Base-by-base conservation (phyloP, 2,329 filamentous ascomycete species). In the Colletotrichum musicola region DNA sequence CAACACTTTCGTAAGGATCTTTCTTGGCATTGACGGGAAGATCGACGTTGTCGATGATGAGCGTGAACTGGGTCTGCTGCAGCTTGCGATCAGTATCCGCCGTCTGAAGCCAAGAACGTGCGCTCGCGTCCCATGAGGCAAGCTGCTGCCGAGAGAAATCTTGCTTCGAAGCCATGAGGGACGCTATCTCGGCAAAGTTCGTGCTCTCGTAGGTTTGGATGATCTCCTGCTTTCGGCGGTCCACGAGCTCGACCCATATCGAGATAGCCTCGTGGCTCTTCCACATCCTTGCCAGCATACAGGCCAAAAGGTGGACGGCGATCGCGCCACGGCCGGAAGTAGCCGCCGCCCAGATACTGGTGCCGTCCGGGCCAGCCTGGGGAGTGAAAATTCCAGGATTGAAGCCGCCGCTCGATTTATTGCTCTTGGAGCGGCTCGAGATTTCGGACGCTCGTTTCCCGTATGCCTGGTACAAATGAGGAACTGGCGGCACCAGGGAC, bases 301-400 rank as follows among this genome's bases (percentile, higher is more conserved):
- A 78, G 2, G 76, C 76, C 6, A 78, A 67, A 1, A 81, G 71
- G 60, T 81, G 74, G 0, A 77, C 65, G 1, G 70, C 68, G 0
- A 81, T 69, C 3, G 77, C 75, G 1, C 60, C 65, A 1, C 57
- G 35, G 1, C 75, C 72, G 0, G 79, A 81, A 0, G 78, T 81
- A 5, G 79, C 79, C 1, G 77, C 77, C 3, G 80, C 80, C 78
- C 78, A 81, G 3, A 81, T 75, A 1, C 71, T 73, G 0, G 79
- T 79, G 1, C 71, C 77, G 62, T 81, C 0, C n/a, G 70, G 40
- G 0, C 78, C 78, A 4, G 70, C 70, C 18, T 75, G 63, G 25
- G 20, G 18, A 2, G 10, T 18, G 30, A 22, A 74, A 73, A 27
- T 12, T 18, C 9, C 6, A 1, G 68, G 65, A 38, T 71, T 72